Evolutionary conservation across 1,284 basidiomycete species (phyloP), one percentile per base, ranked within the genome.

Genomic region (Irpex lacteus): DNA sequence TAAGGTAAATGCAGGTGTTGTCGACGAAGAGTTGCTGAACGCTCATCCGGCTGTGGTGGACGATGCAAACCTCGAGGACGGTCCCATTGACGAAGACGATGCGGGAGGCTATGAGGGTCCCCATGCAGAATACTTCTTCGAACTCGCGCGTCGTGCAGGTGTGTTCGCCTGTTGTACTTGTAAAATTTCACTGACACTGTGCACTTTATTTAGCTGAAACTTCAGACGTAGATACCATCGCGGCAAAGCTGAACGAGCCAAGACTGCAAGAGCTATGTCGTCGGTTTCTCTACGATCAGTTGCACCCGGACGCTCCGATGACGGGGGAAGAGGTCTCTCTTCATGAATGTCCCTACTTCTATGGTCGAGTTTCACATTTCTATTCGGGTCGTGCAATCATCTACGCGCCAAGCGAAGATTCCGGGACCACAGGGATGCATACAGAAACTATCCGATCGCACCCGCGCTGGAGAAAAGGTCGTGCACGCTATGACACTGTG

Each of bases 381-480:
- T 71, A 72, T 36, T 77, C 73, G 3, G 76, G 75, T 0, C 26
- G 67, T 1, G 68, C 73, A 0, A 68, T 59, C 47, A 70, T 71
- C 50, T 73, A 69, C 66, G 70, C 70, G 0, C 76, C 74, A 0
- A 77, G 75, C 50, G 68, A 78, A 58, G 60, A 70, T 1, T 60
- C 44, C 2, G 64, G 66, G 0, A 26, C 40, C 0, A 11, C 37
- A 6, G 66, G 66, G 1, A 67, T 67, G 66, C 36, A 47, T 15
- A 38, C 15, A 1, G 62, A 67, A 37, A n/a, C n/a, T 13, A 63
- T 67, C 8, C 56, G 40, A 1, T 50, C 53, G 3, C 36, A 38
- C 1, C 64, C 59, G 8, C 59, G 53, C 13, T 67, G 64, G 64
- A 13, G 54, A 5, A 55, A 44, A 7, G 53, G 38, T 32, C n/a